Base-by-base conservation (phyloP, 2,329 filamentous ascomycete species). In the Diaporthe batatas region DNA sequence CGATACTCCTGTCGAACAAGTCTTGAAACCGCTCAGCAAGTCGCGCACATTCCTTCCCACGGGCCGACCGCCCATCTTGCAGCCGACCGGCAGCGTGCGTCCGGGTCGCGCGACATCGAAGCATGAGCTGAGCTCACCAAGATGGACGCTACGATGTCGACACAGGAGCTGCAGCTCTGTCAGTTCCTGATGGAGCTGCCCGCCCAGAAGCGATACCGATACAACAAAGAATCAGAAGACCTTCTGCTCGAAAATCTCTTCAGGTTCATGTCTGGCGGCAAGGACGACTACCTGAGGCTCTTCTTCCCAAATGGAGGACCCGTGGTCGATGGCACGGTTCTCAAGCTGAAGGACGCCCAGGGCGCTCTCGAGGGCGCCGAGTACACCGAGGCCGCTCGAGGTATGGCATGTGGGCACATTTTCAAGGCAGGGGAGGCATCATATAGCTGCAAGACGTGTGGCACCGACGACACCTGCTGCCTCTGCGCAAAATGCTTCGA, bases 331-430 rank as follows among this genome's bases (percentile, higher is more conserved):
- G 87, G 86, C 51, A 84, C 44, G 18, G 36, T 86, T 57, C 92
- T 95, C 88, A 96, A 93, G 82, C 86, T 99, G 51, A 90, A 93
- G 74, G 91, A 94, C 77, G 95, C 95, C 21, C 97, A 99, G 80
- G 96, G 95, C 23, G 94, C 94, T n/a, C 88, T 94, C 72, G 95
- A 98, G 79, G 96, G 96, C 14, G 94, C 96, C 42, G 97, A 99
- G 82, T 99, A 98, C 81, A 96, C 94, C 25, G 93, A 96, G 77
- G 93, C 93, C 8, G 96, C 96, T 18, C 91, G 94, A 77, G 96
- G 97, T 71, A 97, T 97, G 83, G 92, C 95, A 59, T 99, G 96
- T 81, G 97, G 96, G 5, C 97, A 99, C 85, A 98, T 99, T 75
- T 98, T 99, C 88, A 96, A 96, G 83, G 89, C 90, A 18, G 96